phyloP scores from a whole-genome alignment of 2,329 filamentous ascomycete species.

The Colletotrichum coccodes region DNA sequence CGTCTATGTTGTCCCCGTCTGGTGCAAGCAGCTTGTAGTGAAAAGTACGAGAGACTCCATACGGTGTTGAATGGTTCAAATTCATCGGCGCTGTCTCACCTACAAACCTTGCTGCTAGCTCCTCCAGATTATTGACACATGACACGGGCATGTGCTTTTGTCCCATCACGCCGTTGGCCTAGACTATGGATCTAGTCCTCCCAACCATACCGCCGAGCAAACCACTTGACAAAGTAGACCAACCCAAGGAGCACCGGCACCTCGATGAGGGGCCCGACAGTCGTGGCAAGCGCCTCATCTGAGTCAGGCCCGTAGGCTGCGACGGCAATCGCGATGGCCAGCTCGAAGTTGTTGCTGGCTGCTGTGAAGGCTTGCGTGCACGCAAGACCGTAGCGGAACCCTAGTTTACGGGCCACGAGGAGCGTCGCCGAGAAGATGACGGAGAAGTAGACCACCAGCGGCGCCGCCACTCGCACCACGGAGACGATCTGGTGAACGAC shows the following conservation, averaged over 20 bases:
- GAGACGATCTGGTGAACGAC: constrained; percentile 87
- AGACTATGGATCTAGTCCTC: constrained; percentile 43
- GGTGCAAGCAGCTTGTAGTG: too few relatives aligned
- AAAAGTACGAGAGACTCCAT: neutral
- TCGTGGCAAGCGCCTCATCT: constrained; percentile 83
- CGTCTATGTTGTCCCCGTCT: neutral
- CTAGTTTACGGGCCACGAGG: constrained; percentile 67
- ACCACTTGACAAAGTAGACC: constrained; percentile 77
- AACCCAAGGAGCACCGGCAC: constrained; percentile 83
- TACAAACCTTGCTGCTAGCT: constrained; percentile 15
- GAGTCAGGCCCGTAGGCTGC: constrained; percentile 82
- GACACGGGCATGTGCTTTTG: constrained; percentile 20
- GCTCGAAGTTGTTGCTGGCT: constrained; percentile 92
- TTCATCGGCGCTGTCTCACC: constrained; percentile 1
- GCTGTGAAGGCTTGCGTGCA: constrained; percentile 88
- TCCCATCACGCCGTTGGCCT: neutral
- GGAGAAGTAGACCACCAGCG: constrained; percentile 83
- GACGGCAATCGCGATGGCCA: constrained; percentile 89
- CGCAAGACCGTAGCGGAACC: constrained; percentile 77
- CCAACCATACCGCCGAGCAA: constrained; percentile 67
- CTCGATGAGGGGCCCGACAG: constrained; percentile 87
- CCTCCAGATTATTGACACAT: constrained; percentile 11
- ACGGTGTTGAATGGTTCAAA: neutral
- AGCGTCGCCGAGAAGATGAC: constrained; percentile 79
- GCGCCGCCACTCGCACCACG: constrained; percentile 83